These are phyloP conservation scores for Xylaria sp. DNA, from an alignment of 2,329 filamentous ascomycete species.

Conservation along the genomic window DNA sequence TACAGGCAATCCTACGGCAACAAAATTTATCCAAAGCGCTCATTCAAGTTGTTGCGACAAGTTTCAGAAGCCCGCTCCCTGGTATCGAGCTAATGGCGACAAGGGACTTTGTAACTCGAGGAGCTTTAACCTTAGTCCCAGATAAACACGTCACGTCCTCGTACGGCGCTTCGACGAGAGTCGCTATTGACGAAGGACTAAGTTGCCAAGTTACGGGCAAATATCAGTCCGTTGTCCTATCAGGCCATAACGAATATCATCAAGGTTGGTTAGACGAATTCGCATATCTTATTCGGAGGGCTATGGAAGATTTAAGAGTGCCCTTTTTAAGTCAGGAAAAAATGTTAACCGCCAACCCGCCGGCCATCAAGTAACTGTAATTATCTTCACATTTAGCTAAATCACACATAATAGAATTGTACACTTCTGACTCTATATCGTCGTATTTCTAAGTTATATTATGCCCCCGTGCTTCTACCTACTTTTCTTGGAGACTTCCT, in stretches of 20 bases:
- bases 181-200: not conserved
- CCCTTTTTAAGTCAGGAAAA: not conserved
- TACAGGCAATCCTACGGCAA: not conserved
- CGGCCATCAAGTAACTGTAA: no score
- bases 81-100: not conserved
- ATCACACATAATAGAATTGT: no score
- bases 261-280: not conserved
- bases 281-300: not conserved
- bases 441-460: no score
- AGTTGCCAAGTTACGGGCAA: not conserved
- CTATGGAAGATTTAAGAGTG: not conserved
- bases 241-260: not conserved
- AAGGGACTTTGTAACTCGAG: not conserved
- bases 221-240: not conserved
- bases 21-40: not conserved
- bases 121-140: not conserved
- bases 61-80: not conserved
- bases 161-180: not conserved
- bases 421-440: no score
- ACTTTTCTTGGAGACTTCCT: no score
- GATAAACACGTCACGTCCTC: not conserved
- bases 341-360: no score
- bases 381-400: no score
- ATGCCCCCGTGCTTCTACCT: no score
- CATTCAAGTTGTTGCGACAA: not conserved